Evolutionary conservation across 306 rosid genomes (phyloP), one percentile per base, ranked within the genome.

Genomic region (Luffa aegyptiaca): DNA sequence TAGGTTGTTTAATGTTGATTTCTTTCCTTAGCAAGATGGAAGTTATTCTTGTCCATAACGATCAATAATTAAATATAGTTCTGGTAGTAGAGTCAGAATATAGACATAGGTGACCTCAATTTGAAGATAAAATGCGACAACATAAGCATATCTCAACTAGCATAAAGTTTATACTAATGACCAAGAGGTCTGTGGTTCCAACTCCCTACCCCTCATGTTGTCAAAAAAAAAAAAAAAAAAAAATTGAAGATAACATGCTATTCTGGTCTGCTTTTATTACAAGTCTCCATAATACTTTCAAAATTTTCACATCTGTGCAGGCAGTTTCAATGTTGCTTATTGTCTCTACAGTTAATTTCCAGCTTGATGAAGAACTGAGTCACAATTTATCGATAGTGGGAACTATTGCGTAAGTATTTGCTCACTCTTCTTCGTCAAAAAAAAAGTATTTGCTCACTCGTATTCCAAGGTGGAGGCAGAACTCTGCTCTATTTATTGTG

Each of bases 321-420:
- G 93, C 97, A 80, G 77, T 92, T 83, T 90, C 96, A 10, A 88
- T 92, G 96, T 88, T 90, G 84, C 85, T 92, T 73, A 91, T 83
- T 85, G 94, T 79, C 63, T 86, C 37, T 48, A 88, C 90, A 49
- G 79, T 90, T 78, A 83, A 81, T 64, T 84, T 92, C 85, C 94
- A 93, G 35, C 39, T 88, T 71, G 96, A 90, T 62, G 96, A 87
- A 79, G 84, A 80, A 79, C 82, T 87, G 75, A 73, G 92, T 79
- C 84, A 89, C 81, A 84, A 85, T 83, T 81, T 94, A 73, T 90
- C 96, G 52, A 92, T 94, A 87, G 80, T 94, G 5, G 97, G 98
- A 81, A 94, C 96, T 78, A 65, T 94, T 78, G 81, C 84, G 97
- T 94, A 88, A 90, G 92, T 81, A 59, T 79, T 79, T 80, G 71